Evolutionary conservation across 495 filamentous ascomycete genomes (phyloP).

Genomic region (Xylaria cubensis): DNA sequence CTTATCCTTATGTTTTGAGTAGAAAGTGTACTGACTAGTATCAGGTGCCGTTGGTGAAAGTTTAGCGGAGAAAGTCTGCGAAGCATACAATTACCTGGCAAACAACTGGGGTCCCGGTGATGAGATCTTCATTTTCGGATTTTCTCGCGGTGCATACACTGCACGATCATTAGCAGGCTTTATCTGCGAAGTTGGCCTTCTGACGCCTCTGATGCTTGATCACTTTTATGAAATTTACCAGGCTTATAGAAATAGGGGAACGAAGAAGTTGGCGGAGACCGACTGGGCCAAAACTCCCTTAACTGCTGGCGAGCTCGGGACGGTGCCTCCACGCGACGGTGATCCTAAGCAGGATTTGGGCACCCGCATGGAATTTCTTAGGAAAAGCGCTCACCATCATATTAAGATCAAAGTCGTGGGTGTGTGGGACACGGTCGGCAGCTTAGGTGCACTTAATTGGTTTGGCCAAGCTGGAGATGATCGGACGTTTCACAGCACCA

Average conservation of each 20-base stretch:
- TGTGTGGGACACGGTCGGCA: conserved; percentile 62
- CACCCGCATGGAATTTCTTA: not conserved
- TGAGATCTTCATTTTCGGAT: conserved; percentile 70
- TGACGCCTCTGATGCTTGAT: conserved; percentile 63
- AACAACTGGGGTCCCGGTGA: conserved; percentile 66
- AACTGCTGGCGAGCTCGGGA: conserved; percentile 11
- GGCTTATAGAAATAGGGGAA: conserved; percentile 41
- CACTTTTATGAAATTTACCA: conserved; percentile 61
- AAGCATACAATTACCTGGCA: conserved; percentile 64
- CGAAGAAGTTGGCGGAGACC: not conserved
- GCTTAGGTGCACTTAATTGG: conserved; percentile 39
- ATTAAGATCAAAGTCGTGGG: conserved; percentile 48
- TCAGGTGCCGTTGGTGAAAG: conserved; percentile 17
- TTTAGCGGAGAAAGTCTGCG: conserved; percentile 52
- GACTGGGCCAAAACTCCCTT: not conserved
- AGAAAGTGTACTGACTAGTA: not conserved
- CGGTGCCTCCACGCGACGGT: not conserved
- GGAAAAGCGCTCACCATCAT: not conserved
- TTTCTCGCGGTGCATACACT: conserved; percentile 72
- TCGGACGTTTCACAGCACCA: not conserved
- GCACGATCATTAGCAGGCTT: conserved; percentile 64
- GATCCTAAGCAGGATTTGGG: not conserved
- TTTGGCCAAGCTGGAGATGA: conserved; percentile 37
- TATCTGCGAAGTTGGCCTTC: conserved; percentile 61
- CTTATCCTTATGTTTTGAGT: not conserved